Evolutionary conservation across 1,284 basidiomycete species (phyloP).

Genomic region (Trametes polyzona): DNA sequence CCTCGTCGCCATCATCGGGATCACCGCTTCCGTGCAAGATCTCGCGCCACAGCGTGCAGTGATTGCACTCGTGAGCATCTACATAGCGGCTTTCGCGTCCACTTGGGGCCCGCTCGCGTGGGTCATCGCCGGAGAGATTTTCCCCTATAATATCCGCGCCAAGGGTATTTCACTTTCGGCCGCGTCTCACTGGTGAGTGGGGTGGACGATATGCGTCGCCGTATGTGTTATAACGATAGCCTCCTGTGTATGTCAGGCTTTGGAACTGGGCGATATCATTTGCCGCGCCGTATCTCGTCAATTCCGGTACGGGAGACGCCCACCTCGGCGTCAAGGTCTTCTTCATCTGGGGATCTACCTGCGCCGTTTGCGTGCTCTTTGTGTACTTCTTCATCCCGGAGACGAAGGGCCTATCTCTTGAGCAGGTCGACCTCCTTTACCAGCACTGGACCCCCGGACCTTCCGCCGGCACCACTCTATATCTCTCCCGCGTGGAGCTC

Average conservation of each 20-base stretch:
- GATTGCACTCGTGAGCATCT: conserved; percentile 1
- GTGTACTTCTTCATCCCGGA: conserved; percentile 80
- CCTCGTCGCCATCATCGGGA: conserved; percentile 54
- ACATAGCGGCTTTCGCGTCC: conserved; percentile 26
- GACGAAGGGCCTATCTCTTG: conserved; percentile 74
- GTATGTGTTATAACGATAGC: background rate
- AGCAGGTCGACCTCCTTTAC: conserved; percentile 51
- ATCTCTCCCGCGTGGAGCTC: background rate
- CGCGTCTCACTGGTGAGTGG: background rate
- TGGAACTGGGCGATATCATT: conserved; percentile 38
- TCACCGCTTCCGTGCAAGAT: conserved; percentile 39
- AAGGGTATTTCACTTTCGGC: conserved; percentile 3
- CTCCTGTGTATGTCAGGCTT: conserved; percentile 1
- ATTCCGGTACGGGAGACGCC: conserved; percentile 34
- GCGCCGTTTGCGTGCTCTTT: conserved; percentile 70
- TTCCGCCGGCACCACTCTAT: too few species aligned
- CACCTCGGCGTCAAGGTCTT: conserved; percentile 73
- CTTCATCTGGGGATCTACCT: conserved; percentile 87
- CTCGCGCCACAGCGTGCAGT: background rate
- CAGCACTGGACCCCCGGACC: conserved; percentile 34
- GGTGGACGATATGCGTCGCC: background rate
- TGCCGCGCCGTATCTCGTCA: conserved; percentile 76
- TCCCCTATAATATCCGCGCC: conserved; percentile 25
- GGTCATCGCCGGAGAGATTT: conserved; percentile 78
- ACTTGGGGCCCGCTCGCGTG: conserved; percentile 81